Evolutionary conservation across 371 early-diverging fungal genomes (phyloP).

Genomic region (Mucor lusitanicus): DNA sequence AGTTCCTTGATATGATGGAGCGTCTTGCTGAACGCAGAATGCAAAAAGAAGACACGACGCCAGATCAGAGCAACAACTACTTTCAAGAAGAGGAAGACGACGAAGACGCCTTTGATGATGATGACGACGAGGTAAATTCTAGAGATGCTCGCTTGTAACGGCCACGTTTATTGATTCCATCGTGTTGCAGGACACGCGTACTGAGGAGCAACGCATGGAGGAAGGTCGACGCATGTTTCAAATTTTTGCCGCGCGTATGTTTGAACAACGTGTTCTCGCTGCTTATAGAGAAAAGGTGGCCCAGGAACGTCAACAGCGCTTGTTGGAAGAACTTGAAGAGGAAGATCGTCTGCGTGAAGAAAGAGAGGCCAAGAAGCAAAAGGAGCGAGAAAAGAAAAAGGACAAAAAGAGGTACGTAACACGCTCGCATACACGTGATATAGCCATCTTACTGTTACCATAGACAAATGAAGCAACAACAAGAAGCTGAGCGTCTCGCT

Average conservation of each 20-base stretch:
- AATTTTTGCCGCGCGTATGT: slow-evolving; percentile 93
- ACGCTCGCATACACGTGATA: neutral
- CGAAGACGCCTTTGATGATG: slow-evolving; percentile 64
- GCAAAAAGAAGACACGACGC: slow-evolving; percentile 71
- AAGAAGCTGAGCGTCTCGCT: slow-evolving; percentile 44
- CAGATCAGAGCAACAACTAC: slow-evolving; percentile 24
- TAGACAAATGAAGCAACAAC: slow-evolving; percentile 45
- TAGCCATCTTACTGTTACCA: too few species aligned
- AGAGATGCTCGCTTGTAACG: neutral
- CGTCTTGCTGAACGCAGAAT: slow-evolving; percentile 87
- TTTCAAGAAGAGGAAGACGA: slow-evolving; percentile 56
- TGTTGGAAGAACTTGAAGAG: slow-evolving; percentile 81
- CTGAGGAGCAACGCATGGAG: slow-evolving; percentile 88
- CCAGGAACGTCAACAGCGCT: slow-evolving; percentile 76
- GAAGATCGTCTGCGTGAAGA: slow-evolving; percentile 75
- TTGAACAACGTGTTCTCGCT: slow-evolving; percentile 90
- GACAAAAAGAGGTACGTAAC: slow-evolving; percentile 56
- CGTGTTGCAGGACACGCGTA: slow-evolving; percentile 61
- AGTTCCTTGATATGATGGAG: slow-evolving; percentile 94
- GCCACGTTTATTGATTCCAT: neutral
- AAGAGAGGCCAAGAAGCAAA: slow-evolving; percentile 67
- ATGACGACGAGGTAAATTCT: slow-evolving; percentile 34
- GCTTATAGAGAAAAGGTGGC: slow-evolving; percentile 93
- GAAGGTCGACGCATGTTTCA: slow-evolving; percentile 95
- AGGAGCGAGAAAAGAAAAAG: slow-evolving; percentile 67